Evolutionary conservation across 148 eudicot species (phyloP).

Genomic region (Fallopia convolvulus): DNA sequence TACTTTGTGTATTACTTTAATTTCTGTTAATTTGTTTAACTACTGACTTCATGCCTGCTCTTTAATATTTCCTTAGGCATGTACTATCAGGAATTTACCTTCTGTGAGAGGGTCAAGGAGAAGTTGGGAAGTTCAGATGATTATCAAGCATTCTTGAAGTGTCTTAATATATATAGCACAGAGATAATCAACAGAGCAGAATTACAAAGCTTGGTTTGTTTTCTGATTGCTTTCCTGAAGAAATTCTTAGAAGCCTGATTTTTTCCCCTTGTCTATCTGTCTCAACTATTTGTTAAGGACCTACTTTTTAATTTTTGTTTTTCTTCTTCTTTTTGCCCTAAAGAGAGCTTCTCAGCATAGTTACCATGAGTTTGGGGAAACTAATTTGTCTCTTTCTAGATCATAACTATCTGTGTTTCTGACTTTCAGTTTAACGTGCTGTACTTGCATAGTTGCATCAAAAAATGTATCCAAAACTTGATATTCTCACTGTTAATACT

Average conservation of each 20-base stretch:
- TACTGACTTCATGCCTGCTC: not conserved
- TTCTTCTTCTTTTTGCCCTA: not conserved
- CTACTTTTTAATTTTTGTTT: not conserved
- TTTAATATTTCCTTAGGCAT: conserved; percentile 40
- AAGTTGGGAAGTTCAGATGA: conserved; percentile 61
- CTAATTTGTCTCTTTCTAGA: too few relatives aligned
- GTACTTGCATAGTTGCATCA: not conserved
- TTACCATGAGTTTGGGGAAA: not conserved
- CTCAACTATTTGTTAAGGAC: not conserved
- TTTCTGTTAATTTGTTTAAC: not conserved
- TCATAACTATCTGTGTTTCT: not conserved
- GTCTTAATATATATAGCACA: conserved; percentile 92
- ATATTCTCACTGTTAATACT: not conserved
- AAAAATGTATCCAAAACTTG: not conserved
- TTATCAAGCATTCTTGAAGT: conserved; percentile 94
- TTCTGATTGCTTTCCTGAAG: not conserved
- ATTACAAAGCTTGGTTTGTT: conserved; percentile 76
- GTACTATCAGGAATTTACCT: conserved; percentile 62
- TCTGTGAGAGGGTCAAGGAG: conserved; percentile 95
- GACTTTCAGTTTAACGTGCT: not conserved
- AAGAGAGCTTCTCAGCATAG: not conserved
- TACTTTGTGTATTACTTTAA: not conserved
- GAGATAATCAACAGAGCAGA: conserved; percentile 85
- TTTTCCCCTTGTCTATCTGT: not conserved
- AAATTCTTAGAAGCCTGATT: not conserved